Base-by-base conservation (phyloP, 2,329 filamentous ascomycete genomes). In the Chaetomium globosum region DNA sequence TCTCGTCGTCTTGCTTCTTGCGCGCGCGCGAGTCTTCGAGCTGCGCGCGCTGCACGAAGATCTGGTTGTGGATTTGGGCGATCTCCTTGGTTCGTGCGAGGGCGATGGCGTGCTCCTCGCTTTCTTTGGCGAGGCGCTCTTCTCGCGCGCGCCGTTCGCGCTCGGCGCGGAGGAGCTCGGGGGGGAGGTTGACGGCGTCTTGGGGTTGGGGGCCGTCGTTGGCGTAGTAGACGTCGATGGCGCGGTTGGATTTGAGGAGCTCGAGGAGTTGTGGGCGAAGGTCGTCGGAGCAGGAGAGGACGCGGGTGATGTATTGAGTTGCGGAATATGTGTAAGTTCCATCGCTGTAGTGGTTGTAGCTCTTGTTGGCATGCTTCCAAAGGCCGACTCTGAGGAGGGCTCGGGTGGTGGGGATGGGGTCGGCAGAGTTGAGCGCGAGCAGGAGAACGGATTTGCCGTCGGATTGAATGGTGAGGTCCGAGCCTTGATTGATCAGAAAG, bases 331-430 rank as follows among this genome's bases (percentile, higher is more conserved):
- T 85, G 69, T 81, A 81, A 5, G 77, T 79, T 28, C 82, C 81
- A 51, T 83, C 78, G 1, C 75, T 82, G 74, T 81, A 86, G 66
- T 81, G 77, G 69, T 87, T 86, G 71, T 81, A 85, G 0, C 83
- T 77, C 66, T 85, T 82, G 75, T 89, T 89, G 71, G 89, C 77
- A 36, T 83, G 77, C 71, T 87, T 86, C 86, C 87, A 89, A 76
- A 89, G 81, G 52, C 84, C 86, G 0, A 83, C 84, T 70, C 87
- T 87, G 8, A 90, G 78, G 1, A 90, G 80, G 0, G 83, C 81
- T 51, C 82, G 82, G 0, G 85, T 84, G 6, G 85, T 85, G 0
- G 80, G 76, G 2, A 88, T 66, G 0, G 87, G 80, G 51, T 87
- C 83, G 8, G 76, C 69, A 0, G 84, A 82, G 63, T 88, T 84